Evolutionary conservation across 2,329 filamentous ascomycete genomes (phyloP), one percentile per base, ranked within the genome.

Genomic region (Tympanopsis confertula): DNA sequence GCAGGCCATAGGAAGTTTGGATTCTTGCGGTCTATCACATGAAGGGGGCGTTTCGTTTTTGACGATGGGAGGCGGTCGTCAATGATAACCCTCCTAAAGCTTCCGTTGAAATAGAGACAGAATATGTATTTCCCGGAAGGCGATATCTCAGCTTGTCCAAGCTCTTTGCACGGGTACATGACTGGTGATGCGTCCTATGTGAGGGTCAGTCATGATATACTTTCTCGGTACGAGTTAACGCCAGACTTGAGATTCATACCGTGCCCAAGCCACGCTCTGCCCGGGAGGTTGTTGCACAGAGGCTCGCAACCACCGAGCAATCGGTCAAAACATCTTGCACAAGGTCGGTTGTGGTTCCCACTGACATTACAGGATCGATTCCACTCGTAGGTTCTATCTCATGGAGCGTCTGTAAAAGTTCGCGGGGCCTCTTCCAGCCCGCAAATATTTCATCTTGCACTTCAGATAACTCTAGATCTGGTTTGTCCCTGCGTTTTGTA

Each of bases 281-380:
- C 44, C 85, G 72, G 29, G 79, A 78, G 42, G 82, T 78, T 18
- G 76, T 80, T 19, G 88, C 87, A 53, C 88, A 95, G 4, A 98
- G 69, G 54, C 91, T 95, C 13, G 91, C 91, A 19, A 98, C 89
- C 3, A 98, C 89, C 1, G 91, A 96, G 54, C 91, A 98, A 56
- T 98, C 91, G 1, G 89, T 93, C 4, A 89, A 88, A 41, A 94
- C 78, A 57, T 98, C 91, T 58, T 98, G 91, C 3, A 95, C 87
- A 5, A 98, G 71, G 57, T 98, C 89, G 43, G 5, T 67, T 60
- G 5, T 61, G 58, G 13, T 18, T 33, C 10, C 10, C 7, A 33
- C 30, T 7, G 15, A 18, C 30, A 33, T 33, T 7, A 17, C 7
- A 7, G 15, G 15, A 7, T 10, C 17, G n/a, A n/a, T n/a, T n/a